phyloP scores from a whole-genome alignment of 148 eudicot genomes.

The Cornus controversa region DNA sequence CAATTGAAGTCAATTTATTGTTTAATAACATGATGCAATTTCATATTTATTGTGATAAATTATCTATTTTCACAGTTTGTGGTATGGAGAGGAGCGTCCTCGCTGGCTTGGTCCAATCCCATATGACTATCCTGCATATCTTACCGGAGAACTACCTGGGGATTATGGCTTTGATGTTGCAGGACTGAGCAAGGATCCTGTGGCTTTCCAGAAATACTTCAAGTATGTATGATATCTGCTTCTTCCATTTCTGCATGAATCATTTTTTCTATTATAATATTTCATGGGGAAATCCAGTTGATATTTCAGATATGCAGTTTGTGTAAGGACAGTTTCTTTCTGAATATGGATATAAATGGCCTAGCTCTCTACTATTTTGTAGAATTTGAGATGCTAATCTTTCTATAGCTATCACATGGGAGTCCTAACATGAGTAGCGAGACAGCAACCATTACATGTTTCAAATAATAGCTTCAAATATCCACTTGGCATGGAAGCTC shows the following conservation, averaged over 20 bases:
- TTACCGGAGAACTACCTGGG: conserved; percentile 84
- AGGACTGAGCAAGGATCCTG: conserved; percentile 73
- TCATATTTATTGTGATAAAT: not conserved
- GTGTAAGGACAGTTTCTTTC: not conserved
- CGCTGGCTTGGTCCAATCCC: conserved; percentile 96
- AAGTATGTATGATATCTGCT: conserved; percentile 46
- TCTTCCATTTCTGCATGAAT: not conserved
- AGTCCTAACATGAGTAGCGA: not conserved
- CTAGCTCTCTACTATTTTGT: not conserved
- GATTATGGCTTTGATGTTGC: conserved; percentile 98
- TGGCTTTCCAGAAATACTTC: conserved; percentile 60
- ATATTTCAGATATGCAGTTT: not conserved
- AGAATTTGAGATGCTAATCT: not conserved
- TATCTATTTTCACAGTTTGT: conserved; percentile 46
- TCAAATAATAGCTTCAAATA: conserved; percentile 2
- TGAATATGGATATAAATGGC: not conserved
- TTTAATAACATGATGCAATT: not conserved
- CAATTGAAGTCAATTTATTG: not conserved
- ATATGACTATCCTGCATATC: conserved; percentile 75
- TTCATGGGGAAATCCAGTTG: not conserved
- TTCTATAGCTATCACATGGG: conserved; percentile 1
- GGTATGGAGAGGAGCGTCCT: conserved; percentile 94
- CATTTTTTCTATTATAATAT: not conserved
- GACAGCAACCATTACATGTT: not conserved
- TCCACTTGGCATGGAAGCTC: too few species aligned